Evolutionary conservation across 345 rosid species (phyloP).

Genomic region (Gossypium anomalum): DNA sequence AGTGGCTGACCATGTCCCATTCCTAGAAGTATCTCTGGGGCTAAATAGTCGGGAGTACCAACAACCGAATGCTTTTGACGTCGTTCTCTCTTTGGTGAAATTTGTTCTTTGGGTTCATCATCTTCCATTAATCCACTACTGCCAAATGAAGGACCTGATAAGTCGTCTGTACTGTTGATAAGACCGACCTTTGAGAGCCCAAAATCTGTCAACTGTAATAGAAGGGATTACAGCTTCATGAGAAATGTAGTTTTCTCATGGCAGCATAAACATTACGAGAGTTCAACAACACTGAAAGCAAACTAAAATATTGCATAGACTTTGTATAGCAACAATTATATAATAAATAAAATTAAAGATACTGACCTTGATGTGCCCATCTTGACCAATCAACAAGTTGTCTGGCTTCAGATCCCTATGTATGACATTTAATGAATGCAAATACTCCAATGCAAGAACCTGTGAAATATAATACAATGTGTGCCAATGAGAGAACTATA

Average conservation of each 20-base stretch:
- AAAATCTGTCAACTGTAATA: slow-evolving; percentile 94
- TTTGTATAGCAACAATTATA: neutral
- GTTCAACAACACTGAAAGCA: slow-evolving; percentile 1
- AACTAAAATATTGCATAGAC: neutral
- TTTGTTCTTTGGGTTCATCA: slow-evolving; percentile 43
- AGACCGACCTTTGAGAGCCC: slow-evolving; percentile 98
- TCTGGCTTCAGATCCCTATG: slow-evolving; percentile 98
- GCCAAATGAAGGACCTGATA: slow-evolving; percentile 64
- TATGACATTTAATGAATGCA: slow-evolving; percentile 86
- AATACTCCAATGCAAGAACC: slow-evolving; percentile 98
- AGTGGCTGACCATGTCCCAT: slow-evolving; percentile 79
- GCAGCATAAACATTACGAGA: neutral
- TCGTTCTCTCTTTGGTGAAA: slow-evolving; percentile 45
- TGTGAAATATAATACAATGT: slow-evolving; percentile 36
- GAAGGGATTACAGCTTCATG: slow-evolving; percentile 29
- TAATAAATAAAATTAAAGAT: slow-evolving; percentile 14
- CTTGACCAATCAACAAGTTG: slow-evolving; percentile 93
- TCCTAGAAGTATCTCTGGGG: slow-evolving; percentile 99
- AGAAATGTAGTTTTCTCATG: slow-evolving; percentile 9
- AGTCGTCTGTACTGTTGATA: slow-evolving; percentile 92
- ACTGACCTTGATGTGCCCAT: slow-evolving; percentile 96
- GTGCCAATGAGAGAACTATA: slow-evolving; percentile 32
- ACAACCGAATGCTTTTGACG: slow-evolving; percentile 72
- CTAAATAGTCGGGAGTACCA: slow-evolving; percentile 98
- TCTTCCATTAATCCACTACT: slow-evolving; percentile 49